phyloP scores from a whole-genome alignment of 345 rosid species.

The Excoecaria agallocha region DNA sequence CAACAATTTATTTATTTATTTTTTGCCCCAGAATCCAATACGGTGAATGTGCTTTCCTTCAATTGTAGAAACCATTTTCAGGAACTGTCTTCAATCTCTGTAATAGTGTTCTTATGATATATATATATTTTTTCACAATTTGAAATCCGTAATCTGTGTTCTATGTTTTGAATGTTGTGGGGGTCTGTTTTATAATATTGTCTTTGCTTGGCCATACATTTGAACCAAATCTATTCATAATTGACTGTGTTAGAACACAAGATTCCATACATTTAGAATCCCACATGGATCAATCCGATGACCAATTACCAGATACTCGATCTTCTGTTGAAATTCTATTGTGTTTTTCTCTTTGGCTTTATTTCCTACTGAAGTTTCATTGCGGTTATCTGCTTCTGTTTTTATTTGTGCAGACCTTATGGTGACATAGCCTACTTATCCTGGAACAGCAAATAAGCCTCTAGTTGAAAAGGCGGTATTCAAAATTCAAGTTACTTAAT shows the following conservation, averaged over 20 bases:
- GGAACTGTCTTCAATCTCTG: neutral
- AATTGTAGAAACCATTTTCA: neutral
- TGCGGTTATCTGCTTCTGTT: neutral
- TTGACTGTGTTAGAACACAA: neutral
- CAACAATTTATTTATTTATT: neutral
- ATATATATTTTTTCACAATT: neutral
- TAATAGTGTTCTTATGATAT: neutral
- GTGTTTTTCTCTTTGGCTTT: neutral
- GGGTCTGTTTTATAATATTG: neutral
- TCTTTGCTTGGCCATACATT: neutral
- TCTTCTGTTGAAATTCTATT: neutral
- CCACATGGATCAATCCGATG: neutral
- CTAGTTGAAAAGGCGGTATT: slow-evolving; percentile 30
- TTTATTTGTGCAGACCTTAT: slow-evolving; percentile 45
- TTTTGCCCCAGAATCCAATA: neutral
- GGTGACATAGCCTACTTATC: slow-evolving; percentile 41
- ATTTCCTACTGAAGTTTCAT: neutral
- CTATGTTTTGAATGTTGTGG: neutral
- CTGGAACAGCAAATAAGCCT: slow-evolving; percentile 49
- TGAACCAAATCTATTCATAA: neutral
- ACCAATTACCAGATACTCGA: neutral
- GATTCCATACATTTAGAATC: neutral
- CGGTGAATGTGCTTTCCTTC: slow-evolving; percentile 1
- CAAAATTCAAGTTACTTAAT: neutral
- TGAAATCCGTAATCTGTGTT: neutral